A percentile compares a stretch with the other conserved stretches of the same genome.
Conservation (phyloP, 169 alveolate genomes). For the Plasmodium inui region DNA sequence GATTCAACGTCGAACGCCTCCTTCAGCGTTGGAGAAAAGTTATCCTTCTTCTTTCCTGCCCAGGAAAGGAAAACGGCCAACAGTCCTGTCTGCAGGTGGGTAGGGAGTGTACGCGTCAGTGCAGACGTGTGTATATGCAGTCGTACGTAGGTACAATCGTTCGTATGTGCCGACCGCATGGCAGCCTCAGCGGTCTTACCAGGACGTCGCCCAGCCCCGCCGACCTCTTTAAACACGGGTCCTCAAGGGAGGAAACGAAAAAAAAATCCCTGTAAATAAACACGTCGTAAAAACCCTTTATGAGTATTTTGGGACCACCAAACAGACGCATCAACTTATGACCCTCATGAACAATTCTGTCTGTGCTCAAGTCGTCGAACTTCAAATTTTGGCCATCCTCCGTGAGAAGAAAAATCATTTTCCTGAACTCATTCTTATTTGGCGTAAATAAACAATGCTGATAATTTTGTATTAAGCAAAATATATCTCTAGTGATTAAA, state of each 20-base stretch:
- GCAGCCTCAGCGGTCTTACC: neutral
- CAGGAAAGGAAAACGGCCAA: slow-evolving; percentile 81
- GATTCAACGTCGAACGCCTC: slow-evolving; percentile 88
- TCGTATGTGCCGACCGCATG: neutral
- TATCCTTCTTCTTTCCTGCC: slow-evolving; percentile 86
- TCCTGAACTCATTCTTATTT: slow-evolving; percentile 47
- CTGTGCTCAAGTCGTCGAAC: neutral
- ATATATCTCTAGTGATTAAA: neutral
- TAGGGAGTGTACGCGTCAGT: neutral
- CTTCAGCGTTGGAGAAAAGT: slow-evolving; percentile 87
- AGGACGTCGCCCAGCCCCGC: slow-evolving; percentile 58
- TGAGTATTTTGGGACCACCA: slow-evolving; percentile 50
- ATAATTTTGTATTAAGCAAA: slow-evolving; percentile 29
- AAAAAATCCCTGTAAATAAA: slow-evolving; percentile 24
- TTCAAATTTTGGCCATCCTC: neutral
- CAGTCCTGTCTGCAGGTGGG: slow-evolving; percentile 84
- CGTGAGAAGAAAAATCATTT: slow-evolving; percentile 23
- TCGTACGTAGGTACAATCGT: too few relatives aligned
- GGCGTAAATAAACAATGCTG: slow-evolving; percentile 45
- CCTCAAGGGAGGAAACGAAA: slow-evolving; percentile 27
- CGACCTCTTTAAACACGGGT: slow-evolving; percentile 22
- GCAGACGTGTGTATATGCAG: neutral
- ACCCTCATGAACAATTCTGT: neutral
- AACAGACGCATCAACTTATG: slow-evolving; percentile 14
- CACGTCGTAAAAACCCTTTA: slow-evolving; percentile 41